Percentiles rank a stretch among this genome's conserved stretches.
phyloP scores from a whole-genome alignment of 495 filamentous ascomycete genomes.

The Elasticomyces elasticus region DNA sequence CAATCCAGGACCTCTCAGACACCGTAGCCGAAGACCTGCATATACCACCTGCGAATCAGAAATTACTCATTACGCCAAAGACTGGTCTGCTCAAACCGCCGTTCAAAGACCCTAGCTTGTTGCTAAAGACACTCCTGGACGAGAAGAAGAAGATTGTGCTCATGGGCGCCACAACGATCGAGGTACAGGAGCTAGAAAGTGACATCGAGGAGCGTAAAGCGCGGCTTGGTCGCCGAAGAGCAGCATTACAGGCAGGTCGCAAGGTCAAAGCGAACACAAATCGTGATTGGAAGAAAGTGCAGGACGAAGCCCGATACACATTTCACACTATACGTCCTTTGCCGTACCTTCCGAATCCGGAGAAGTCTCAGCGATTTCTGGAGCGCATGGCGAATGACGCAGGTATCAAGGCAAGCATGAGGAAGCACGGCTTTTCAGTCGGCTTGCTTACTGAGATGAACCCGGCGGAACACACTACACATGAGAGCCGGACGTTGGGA shows the following conservation, averaged over 20 bases:
- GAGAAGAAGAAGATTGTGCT: constrained; percentile 57
- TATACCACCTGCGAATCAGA: constrained; percentile 62
- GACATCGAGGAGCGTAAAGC: constrained; percentile 34
- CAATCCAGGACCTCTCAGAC: constrained; percentile 52
- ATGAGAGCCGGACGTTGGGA: constrained; percentile 71
- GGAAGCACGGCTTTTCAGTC: constrained; percentile 74
- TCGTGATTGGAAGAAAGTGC: constrained; percentile 38
- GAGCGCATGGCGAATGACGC: constrained; percentile 69
- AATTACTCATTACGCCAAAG: constrained; percentile 62
- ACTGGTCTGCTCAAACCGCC: constrained; percentile 57
- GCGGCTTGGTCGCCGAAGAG: constrained; percentile 33
- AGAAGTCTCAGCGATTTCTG: constrained; percentile 60
- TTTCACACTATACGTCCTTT: constrained; percentile 73
- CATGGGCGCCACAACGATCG: constrained; percentile 48
- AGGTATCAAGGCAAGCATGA: constrained; percentile 76
- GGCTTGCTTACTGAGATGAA: constrained; percentile 91
- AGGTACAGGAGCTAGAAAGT: constrained; percentile 42
- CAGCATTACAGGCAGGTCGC: constrained; percentile 32
- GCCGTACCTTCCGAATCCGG: constrained; percentile 63
- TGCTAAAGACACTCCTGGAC: constrained; percentile 41
- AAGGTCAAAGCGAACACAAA: constrained; percentile 27
- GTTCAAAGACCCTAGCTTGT: constrained; percentile 44
- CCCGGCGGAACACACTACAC: constrained; percentile 69
- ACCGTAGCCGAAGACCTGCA: constrained; percentile 44
- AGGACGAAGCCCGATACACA: constrained; percentile 57